Base-by-base conservation (phyloP, 495 filamentous ascomycete genomes). In the Penicillium bialowiezense region DNA sequence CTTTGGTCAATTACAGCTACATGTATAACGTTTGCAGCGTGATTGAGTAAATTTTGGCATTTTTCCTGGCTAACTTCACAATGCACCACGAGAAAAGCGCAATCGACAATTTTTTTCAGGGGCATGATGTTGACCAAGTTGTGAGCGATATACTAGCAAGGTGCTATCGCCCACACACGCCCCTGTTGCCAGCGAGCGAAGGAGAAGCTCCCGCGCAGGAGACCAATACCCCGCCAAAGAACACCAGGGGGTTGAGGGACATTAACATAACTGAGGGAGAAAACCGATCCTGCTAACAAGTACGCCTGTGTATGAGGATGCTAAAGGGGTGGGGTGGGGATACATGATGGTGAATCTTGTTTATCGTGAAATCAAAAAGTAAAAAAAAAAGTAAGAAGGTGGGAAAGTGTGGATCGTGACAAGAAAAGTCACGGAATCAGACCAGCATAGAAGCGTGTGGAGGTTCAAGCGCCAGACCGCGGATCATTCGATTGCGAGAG, bases 271-370 rank as follows among this genome's bases (percentile, higher is more conserved):
- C 53, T 44, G 37, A 50, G 36, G n/a, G n/a, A 52, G 43, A 60
- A 49, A 65, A 66, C 55, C 62, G 49, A 62, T 64, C 58, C 59
- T 64, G 63, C 57, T 64, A 66, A 65, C 52, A 66, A 62, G 57
- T 69, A 68, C 71, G 69, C 72, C 71, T 60, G 65, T 73, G 67
- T 72, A 73, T 74, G 69, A 71, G 60, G 58, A 72, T 72, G 67
- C 69, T 69, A 67, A 54, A 52, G 47, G 41, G 51, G 48, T 48
- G 42, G 49, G 54, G 48, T 43, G 69, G 69, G 69, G 64, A 68
- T 79, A 80, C 77, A 80, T 76, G 77, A 80, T 55, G 74, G 77
- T 78, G 77, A 73, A 80, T 80, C 77, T 77, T 73, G 59, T 69
- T 71, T 76, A 73, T 71, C 73, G 64, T 72, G 66, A 71, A 65